Conservation (phyloP, 345 rosid species). For the Xanthoceras sorbifolium region DNA sequence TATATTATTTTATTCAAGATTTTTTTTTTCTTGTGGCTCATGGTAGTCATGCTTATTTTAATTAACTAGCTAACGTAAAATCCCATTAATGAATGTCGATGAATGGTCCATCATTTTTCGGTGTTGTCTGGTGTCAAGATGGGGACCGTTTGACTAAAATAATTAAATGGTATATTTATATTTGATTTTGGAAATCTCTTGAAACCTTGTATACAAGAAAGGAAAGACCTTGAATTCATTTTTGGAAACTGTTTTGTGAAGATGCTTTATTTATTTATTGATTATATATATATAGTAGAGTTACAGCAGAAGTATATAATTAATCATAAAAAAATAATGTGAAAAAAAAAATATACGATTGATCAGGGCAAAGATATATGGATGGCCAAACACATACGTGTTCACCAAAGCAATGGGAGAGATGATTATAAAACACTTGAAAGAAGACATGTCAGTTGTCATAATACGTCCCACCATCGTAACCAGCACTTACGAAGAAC, state of each 20-base stretch:
- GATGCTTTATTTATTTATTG: no score
- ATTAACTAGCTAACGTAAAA: no score
- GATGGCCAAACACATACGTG: constrained; percentile 88
- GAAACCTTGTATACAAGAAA: neutral
- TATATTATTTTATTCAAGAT: no score
- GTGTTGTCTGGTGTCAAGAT: no score
- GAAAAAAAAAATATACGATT: neutral
- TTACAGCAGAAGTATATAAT: neutral
- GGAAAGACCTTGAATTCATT: no score
- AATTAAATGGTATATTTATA: no score
- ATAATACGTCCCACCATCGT: constrained; percentile 72
- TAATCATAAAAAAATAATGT: no score
- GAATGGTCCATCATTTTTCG: no score
- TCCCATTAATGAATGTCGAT: no score
- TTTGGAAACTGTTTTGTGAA: no score
- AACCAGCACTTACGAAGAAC: constrained; percentile 70
- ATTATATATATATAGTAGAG: neutral
- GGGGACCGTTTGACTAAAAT: neutral
- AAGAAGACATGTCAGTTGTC: constrained; percentile 49
- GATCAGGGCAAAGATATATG: constrained; percentile 62
- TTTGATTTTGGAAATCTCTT: neutral
- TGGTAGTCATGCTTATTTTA: no score
- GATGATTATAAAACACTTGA: constrained; percentile 56
- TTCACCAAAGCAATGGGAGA: constrained; percentile 94
- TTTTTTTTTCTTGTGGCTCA: no score